Evolutionary conservation across 2,329 filamentous ascomycete genomes (phyloP).

Genomic region (Alternaria triticimaculans): DNA sequence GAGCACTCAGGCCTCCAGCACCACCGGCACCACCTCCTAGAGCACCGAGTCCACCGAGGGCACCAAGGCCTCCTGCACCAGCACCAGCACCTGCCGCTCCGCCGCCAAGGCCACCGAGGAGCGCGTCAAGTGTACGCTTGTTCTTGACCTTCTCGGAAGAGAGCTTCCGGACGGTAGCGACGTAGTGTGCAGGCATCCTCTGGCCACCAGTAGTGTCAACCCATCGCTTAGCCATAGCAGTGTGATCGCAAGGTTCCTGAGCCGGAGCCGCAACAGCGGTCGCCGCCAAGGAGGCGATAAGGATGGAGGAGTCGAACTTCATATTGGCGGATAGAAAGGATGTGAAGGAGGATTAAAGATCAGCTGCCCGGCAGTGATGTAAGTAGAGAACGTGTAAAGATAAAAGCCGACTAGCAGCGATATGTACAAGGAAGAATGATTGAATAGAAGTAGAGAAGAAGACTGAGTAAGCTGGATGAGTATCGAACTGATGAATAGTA

Average conservation of each 20-base stretch:
- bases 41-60: slow-evolving; percentile 4
- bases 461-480: slow-evolving; percentile 12
- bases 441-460: slow-evolving; percentile 15
- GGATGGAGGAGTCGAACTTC: slow-evolving; percentile 38
- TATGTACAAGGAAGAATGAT: slow-evolving; percentile 10
- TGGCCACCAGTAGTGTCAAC: slow-evolving; percentile 28
- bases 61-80: slow-evolving; percentile 10
- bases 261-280: slow-evolving; percentile 37
- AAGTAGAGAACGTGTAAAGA: slow-evolving; percentile 13
- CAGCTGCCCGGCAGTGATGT: slow-evolving; percentile 37
- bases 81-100: slow-evolving; percentile 14
- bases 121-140: slow-evolving; percentile 38
- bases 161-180: slow-evolving; percentile 27
- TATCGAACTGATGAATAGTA: slow-evolving; percentile 11
- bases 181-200: slow-evolving; percentile 34
- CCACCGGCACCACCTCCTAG: neutral
- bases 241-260: slow-evolving; percentile 9
- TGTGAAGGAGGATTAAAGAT: slow-evolving; percentile 5
- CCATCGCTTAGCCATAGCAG: slow-evolving; percentile 29
- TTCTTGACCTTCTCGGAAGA: slow-evolving; percentile 27
- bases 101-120: slow-evolving; percentile 23
- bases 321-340: slow-evolving; percentile 22
- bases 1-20: neutral
- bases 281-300: slow-evolving; percentile 35
- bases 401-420: slow-evolving; percentile 38